A percentile compares a stretch with the other conserved stretches of the same genome.
Conservation (phyloP, 495 filamentous ascomycete genomes). For the Tuber indicum region DNA sequence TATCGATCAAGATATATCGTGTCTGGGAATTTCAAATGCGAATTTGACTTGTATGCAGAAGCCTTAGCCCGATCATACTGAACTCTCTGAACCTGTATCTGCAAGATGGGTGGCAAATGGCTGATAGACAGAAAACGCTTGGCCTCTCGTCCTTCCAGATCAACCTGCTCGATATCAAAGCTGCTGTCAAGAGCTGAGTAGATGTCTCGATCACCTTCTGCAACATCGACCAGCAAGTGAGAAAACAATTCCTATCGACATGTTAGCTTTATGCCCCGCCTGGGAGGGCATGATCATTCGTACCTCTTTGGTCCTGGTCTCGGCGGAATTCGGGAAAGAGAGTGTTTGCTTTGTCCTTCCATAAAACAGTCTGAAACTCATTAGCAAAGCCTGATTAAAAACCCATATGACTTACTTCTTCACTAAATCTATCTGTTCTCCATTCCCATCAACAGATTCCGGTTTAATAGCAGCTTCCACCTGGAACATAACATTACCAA, state of each 20-base stretch:
- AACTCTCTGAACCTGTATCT: conserved; percentile 79
- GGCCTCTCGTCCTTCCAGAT: conserved; percentile 56
- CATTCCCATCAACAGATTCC: conserved; percentile 52
- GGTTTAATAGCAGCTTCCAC: conserved; percentile 81
- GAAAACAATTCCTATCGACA: conserved; percentile 52
- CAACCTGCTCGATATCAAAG: conserved; percentile 69
- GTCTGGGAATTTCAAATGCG: conserved; percentile 67
- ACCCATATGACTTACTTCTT: conserved; percentile 50
- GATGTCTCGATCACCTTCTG: conserved; percentile 58
- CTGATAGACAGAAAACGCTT: conserved; percentile 71
- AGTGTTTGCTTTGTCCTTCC: conserved; percentile 49
- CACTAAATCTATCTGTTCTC: conserved; percentile 73
- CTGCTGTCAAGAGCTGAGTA: conserved; percentile 77
- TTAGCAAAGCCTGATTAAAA: conserved; percentile 9
- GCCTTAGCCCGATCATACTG: conserved; percentile 59
- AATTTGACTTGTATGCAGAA: conserved; percentile 64
- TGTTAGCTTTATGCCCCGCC: background rate
- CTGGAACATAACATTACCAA: conserved; percentile 82
- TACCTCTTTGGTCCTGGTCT: conserved; percentile 41
- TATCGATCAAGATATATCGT: conserved; percentile 84
- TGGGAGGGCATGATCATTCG: background rate
- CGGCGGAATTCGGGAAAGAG: conserved; percentile 37
- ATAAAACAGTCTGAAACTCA: conserved; percentile 51
- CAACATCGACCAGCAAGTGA: conserved; percentile 59
- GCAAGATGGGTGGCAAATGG: conserved; percentile 71